Evolutionary conservation across 2,329 filamentous ascomycete species (phyloP).

Genomic region (Colletotrichum nymphaeae): DNA sequence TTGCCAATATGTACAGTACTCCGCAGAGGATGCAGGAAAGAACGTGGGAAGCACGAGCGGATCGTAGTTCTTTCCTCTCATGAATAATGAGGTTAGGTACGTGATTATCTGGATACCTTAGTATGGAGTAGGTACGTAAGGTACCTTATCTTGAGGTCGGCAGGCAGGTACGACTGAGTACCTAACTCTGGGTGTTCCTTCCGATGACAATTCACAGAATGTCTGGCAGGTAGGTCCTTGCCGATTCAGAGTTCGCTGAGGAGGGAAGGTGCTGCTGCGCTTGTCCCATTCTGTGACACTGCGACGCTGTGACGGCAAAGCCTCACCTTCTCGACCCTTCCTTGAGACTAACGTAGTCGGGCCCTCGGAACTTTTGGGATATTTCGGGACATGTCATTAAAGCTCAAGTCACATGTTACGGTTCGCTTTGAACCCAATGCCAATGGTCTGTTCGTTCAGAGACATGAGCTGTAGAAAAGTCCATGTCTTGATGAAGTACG

Average conservation of each 20-base stretch:
- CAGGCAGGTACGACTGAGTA: neutral
- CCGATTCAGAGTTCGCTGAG: conserved; percentile 5
- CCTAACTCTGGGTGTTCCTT: neutral
- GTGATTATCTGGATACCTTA: no score
- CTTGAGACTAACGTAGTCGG: neutral
- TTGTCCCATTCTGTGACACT: conserved; percentile 32
- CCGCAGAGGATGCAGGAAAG: neutral
- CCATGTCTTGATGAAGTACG: neutral
- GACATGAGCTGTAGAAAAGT: neutral
- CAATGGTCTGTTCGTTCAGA: no score
- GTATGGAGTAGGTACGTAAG: neutral
- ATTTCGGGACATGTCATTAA: conserved; percentile 32
- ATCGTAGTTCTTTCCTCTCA: neutral
- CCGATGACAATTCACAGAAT: neutral
- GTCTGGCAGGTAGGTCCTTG: neutral
- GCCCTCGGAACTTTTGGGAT: neutral
- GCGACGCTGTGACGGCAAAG: conserved; percentile 31
- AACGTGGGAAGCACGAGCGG: neutral
- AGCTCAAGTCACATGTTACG: neutral
- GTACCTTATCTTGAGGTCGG: neutral
- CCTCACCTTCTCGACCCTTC: conserved; percentile 25
- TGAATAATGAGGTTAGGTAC: neutral
- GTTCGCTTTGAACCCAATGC: neutral
- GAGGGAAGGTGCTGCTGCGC: conserved; percentile 13
- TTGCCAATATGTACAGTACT: neutral